Conservation (phyloP, 768 basidiomycete species). For the Trametes villosa region DNA sequence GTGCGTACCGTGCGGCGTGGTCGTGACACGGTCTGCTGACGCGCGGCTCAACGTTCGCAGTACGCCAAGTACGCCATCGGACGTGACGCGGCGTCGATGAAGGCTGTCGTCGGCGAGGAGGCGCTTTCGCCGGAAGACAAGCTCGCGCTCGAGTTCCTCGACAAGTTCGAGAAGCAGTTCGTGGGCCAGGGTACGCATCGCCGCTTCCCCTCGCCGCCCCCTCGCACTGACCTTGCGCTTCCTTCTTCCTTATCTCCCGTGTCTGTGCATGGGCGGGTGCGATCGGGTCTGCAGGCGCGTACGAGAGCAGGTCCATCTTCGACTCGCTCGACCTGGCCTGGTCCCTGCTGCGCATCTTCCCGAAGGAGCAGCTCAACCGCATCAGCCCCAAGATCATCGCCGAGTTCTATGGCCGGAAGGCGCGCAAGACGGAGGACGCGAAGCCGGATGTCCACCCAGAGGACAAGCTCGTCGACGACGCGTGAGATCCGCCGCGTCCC, state of each 20-base stretch:
- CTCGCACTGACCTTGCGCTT: constrained; percentile 19
- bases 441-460: constrained; percentile 48
- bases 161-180: constrained; percentile 97
- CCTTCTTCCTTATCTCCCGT: constrained; percentile 13
- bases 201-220: background rate
- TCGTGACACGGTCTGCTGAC: constrained; percentile 8
- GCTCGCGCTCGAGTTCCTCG: constrained; percentile 94
- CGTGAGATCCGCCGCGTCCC: background rate
- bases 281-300: constrained; percentile 62
- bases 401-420: constrained; percentile 91
- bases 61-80: constrained; percentile 99
- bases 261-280: background rate
- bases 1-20: constrained; percentile 49
- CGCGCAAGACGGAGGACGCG: constrained; percentile 62
- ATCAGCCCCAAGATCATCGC: constrained; percentile 96
- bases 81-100: constrained; percentile 97
- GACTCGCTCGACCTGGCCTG: constrained; percentile 97
- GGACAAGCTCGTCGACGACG: constrained; percentile 66
- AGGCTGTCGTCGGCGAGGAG: constrained; percentile 99
- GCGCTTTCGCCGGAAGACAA: constrained; percentile 95
- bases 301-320: constrained; percentile 95
- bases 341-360: constrained; percentile 97
- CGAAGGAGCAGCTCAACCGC: constrained; percentile 96
- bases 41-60: constrained; percentile 42
- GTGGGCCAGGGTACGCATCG: constrained; percentile 84